A percentile compares a stretch with the other conserved stretches of the same genome.
Evolutionary conservation across 371 early-diverging fungal species (phyloP).

Genomic region (Rhizopus stolonifer): DNA sequence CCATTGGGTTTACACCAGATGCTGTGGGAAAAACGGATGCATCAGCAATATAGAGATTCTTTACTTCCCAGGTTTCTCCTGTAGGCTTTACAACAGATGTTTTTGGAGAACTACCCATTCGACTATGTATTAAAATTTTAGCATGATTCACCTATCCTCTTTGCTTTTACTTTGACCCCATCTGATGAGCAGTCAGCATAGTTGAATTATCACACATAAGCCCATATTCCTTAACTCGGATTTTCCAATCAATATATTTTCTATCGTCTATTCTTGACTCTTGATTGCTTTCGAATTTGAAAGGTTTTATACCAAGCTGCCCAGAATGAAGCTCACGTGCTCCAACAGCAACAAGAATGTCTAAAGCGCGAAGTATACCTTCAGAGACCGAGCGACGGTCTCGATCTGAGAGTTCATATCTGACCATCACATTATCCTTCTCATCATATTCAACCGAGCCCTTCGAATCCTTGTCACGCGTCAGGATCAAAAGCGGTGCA

Average conservation of each 20-base stretch:
- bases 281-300: too few species aligned
- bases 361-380: too few species aligned
- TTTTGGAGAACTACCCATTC: constrained; percentile 57
- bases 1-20: constrained; percentile 74
- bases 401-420: too few species aligned
- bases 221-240: too few species aligned
- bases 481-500: constrained; percentile 54
- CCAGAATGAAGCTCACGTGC: too few species aligned
- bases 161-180: constrained; percentile 56
- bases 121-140: constrained; percentile 27
- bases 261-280: too few species aligned
- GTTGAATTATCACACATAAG: constrained; percentile 18
- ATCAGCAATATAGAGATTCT: constrained; percentile 68
- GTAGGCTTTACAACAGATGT: constrained; percentile 55
- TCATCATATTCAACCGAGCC: constrained; percentile 21
- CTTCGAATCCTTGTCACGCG: constrained; percentile 66
- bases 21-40: constrained; percentile 69
- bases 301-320: too few species aligned
- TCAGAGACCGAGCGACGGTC: too few species aligned
- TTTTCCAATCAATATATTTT: too few species aligned
- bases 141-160: background rate
- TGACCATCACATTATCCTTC: constrained; percentile 12
- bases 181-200: constrained; percentile 47
- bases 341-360: too few species aligned
- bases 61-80: constrained; percentile 73